Evolutionary conservation across 106 monocot species (phyloP), one percentile per base, ranked within the genome.

Genomic region (Phalaenopsis aphrodite): DNA sequence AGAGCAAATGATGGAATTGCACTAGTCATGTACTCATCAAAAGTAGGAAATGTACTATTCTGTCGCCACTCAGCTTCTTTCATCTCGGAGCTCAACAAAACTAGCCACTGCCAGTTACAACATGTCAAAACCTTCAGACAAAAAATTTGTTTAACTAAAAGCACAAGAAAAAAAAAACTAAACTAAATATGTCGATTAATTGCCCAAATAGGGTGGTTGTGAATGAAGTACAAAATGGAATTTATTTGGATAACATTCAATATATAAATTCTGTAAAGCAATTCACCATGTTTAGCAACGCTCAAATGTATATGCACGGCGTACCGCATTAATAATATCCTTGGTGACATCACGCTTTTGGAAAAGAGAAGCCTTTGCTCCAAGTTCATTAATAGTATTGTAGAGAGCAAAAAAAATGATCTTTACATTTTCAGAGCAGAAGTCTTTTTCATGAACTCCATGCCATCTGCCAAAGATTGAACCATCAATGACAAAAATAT

Each of bases 1-100:
- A 99, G 78, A 56, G 98, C 91, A 84, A 95, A 87, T n/a, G 98
- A 99, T 30, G 91, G 83, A 72, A 71, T 87, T 78, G 89, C 98
- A 88, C 95, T 89, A 80, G n/a, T 19, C 90, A 93, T 88, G 73
- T 99, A 99, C 48, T 99, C 86, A 39, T 88, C 89, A 45, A 87
- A 14, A 8, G 91, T 80, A 8, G 98, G 98, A 30, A 95, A 83
- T 57, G 80, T 41, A 65, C 83, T 84, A 77, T 83, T 85, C 55
- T 73, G 83, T 19, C 45, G 52, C 98, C 92, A 99, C 47, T 92
- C 88, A 72, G 91, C 80, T 83, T 95, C 95, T 83, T 52, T 83
- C 93, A 88, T 93, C 89, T 90, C 91, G 42, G 95, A 85, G 69
- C 75, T 88, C 75, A 99, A 37, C 81, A 91, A 77, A 81, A 38